Base-by-base conservation (phyloP, 2,329 filamentous ascomycete genomes). In the Coniochaeta sp. region DNA sequence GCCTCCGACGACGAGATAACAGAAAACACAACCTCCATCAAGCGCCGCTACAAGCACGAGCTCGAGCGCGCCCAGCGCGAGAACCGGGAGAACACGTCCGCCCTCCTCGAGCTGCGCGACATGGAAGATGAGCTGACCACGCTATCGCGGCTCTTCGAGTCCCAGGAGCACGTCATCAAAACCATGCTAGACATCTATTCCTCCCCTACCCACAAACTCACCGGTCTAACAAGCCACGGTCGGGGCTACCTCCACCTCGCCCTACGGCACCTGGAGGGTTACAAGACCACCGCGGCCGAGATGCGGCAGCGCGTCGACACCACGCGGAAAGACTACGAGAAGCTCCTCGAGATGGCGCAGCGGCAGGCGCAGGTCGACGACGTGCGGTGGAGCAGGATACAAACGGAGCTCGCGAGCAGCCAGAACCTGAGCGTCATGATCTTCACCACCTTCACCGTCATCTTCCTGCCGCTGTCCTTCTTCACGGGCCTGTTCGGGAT, bases 331-430 rank as follows among this genome's bases (percentile, higher is more conserved):
- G 81, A 83, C 55, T 85, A 83, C 56, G 81, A 84, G 58, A 83
- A 83, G 56, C 72, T 86, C 5, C 76, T 85, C 12, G 81, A 85
- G 62, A 82, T 86, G 73, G 81, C 83, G 35, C 82, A 85, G 60
- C 79, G 82, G 14, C 81, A 85, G 58, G 81, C 82, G 0, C 82
- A 85, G 59, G 80, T 86, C 2, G 81, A 85, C 58, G 82, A 86
- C 61, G 81, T 83, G 8, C 77, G 81, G 22, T 76, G 83, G 63
- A 82, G 81, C 22, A 71, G 83, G 1, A 69, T 83, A 51, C 79
- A 85, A 57, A 81, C 82, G 1, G 81, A 85, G 56, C 74, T 84
- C 0, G 81, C 82, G 0, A 79, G 78, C 53, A 75, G 77, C 8
- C 82, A 85, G 63, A 82, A 79, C 51, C 71, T 81, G 22, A 81